phyloP scores from a whole-genome alignment of 2,329 filamentous ascomycete genomes.

The Aspergillus nomiae region DNA sequence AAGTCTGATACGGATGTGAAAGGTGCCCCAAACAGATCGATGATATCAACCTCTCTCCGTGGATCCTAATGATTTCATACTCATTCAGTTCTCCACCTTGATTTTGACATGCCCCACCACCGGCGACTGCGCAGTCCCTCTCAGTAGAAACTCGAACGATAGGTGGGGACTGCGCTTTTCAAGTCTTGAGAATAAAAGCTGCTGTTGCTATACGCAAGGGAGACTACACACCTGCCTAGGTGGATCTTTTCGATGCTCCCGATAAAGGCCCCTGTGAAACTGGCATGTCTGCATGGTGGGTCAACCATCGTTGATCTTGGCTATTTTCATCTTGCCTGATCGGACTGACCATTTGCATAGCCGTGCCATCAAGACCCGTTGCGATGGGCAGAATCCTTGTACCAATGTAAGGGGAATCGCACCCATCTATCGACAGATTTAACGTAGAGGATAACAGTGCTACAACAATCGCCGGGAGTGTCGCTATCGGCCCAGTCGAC shows the following conservation, averaged over 20 bases:
- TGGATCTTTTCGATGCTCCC: background rate
- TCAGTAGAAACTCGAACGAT: no score
- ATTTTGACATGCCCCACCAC: no score
- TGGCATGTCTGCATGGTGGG: constrained; percentile 23
- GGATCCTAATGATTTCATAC: no score
- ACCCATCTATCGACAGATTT: background rate
- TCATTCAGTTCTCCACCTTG: no score
- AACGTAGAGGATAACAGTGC: constrained; percentile 16
- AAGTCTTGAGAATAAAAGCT: no score
- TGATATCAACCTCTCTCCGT: no score
- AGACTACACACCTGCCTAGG: background rate
- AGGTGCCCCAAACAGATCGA: no score
- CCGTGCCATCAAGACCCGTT: constrained; percentile 27
- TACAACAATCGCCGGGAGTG: constrained; percentile 16
- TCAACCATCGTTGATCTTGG: background rate
- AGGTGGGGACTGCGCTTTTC: no score
- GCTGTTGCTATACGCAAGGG: no score
- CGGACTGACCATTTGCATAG: constrained; percentile 11
- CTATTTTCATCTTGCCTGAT: background rate
- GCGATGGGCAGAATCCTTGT: constrained; percentile 26
- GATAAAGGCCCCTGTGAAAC: constrained; percentile 13
- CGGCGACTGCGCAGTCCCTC: no score
- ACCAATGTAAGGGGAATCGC: constrained; percentile 17
- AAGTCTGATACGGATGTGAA: no score
- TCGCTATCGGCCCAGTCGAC: constrained; percentile 16